These are phyloP conservation scores for Daldinia bambusicola DNA, from an alignment of 495 filamentous ascomycete species.

Conservation along the genomic window DNA sequence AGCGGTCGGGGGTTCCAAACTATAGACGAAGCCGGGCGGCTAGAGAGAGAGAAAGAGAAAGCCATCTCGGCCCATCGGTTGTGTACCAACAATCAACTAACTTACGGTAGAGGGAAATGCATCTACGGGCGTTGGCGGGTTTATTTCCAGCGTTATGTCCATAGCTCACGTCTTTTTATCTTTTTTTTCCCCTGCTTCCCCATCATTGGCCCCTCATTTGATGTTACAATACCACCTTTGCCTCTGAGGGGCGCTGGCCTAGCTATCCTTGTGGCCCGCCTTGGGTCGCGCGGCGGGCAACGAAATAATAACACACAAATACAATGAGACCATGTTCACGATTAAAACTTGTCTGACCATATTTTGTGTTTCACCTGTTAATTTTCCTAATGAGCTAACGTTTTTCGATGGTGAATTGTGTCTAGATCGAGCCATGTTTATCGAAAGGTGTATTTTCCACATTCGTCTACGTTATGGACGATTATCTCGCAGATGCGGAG, in stretches of 20 bases:
- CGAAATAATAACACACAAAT: slow-evolving; percentile 8
- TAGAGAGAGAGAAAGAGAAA: background rate
- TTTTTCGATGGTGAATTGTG: slow-evolving; percentile 17
- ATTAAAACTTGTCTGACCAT: slow-evolving; percentile 12
- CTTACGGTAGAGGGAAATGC: slow-evolving; percentile 41
- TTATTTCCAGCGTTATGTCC: slow-evolving; percentile 47
- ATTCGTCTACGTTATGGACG: background rate
- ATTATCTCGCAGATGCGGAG: background rate
- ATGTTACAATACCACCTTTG: slow-evolving; percentile 37
- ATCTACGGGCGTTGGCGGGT: slow-evolving; percentile 43
- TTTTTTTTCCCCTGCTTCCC: too few species aligned
- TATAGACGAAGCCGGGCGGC: slow-evolving; percentile 33
- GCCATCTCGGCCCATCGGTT: slow-evolving; percentile 24
- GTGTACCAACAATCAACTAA: background rate
- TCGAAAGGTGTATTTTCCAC: slow-evolving; percentile 5
- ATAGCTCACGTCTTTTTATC: slow-evolving; percentile 24
- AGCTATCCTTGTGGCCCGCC: background rate
- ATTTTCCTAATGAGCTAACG: background rate
- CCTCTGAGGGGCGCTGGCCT: slow-evolving; percentile 13
- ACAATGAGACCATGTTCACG: slow-evolving; percentile 33
- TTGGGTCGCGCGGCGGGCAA: slow-evolving; percentile 30
- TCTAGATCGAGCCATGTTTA: slow-evolving; percentile 17
- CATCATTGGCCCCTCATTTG: slow-evolving; percentile 34
- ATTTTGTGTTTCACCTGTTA: slow-evolving; percentile 11
- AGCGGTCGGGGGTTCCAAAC: slow-evolving; percentile 35